phyloP scores from a whole-genome alignment of 768 basidiomycete species.

The Cystofilobasidium ferigula region DNA sequence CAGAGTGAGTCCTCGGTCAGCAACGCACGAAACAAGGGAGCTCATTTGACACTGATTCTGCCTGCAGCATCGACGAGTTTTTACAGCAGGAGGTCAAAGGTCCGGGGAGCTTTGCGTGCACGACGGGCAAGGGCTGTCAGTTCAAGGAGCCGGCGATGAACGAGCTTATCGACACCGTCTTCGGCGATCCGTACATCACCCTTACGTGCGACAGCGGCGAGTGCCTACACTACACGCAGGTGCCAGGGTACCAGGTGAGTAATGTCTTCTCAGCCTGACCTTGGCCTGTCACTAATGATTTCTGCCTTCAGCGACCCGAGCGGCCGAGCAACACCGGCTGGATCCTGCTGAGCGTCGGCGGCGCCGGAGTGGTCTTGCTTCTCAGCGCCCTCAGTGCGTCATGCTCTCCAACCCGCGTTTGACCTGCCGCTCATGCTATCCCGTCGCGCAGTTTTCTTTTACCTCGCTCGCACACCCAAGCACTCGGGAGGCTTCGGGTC shows the following conservation, averaged over 20 bases:
- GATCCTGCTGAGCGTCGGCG: conserved; percentile 73
- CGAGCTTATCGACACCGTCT: conserved; percentile 78
- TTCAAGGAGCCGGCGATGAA: conserved; percentile 99
- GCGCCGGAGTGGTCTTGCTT: conserved; percentile 64
- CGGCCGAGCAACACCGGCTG: conserved; percentile 72
- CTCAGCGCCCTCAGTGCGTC: conserved; percentile 16
- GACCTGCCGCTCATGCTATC: conserved; percentile 17
- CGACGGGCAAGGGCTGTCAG: conserved; percentile 57
- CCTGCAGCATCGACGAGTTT: conserved; percentile 75
- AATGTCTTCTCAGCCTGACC: not conserved
- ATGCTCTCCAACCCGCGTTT: conserved; percentile 19
- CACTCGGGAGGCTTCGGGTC: conserved; percentile 46
- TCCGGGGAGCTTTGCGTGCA: conserved; percentile 76
- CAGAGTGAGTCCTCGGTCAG: not conserved
- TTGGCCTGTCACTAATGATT: not conserved
- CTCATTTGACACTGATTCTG: not conserved
- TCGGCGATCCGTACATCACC: conserved; percentile 83
- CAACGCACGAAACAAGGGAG: too few relatives aligned
- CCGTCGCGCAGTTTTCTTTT: conserved; percentile 61
- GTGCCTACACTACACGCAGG: conserved; percentile 83
- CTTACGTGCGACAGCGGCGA: conserved; percentile 80
- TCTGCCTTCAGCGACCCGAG: conserved; percentile 49
- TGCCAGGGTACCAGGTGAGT: conserved; percentile 77
- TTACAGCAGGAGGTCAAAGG: conserved; percentile 78
- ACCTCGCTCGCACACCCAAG: conserved; percentile 62